Evolutionary conservation across 2,329 filamentous ascomycete species (phyloP).

Genomic region (Sporothrix pseudoabietina): DNA sequence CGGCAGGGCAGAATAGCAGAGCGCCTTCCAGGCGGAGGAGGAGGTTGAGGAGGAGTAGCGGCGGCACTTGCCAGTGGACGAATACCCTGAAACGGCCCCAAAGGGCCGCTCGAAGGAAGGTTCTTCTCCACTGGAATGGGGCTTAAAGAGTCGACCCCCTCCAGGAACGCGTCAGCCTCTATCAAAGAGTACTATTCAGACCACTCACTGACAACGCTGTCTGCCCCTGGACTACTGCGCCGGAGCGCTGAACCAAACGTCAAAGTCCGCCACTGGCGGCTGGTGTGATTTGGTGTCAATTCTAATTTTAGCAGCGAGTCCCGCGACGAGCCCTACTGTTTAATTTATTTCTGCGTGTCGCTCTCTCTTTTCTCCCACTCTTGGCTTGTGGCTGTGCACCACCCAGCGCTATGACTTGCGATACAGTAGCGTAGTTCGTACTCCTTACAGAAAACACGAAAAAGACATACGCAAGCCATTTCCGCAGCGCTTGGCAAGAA

Average conservation of each 20-base stretch:
- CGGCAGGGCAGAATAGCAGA: conserved; percentile 7
- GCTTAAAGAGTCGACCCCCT: background rate
- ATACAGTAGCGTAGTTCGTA: background rate
- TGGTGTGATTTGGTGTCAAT: background rate
- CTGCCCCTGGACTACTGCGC: conserved; percentile 6
- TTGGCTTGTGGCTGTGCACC: conserved; percentile 4
- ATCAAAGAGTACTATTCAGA: no score
- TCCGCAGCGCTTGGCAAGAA: background rate
- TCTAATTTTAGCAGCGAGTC: conserved; percentile 12
- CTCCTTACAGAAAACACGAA: background rate
- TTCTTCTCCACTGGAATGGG: conserved; percentile 13
- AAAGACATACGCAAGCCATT: background rate
- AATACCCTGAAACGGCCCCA: background rate
- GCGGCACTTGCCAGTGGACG: background rate
- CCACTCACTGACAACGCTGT: background rate
- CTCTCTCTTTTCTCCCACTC: background rate
- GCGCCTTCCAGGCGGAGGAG: background rate
- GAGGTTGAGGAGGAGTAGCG: background rate
- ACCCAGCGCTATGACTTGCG: background rate
- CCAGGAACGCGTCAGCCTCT: conserved; percentile 20
- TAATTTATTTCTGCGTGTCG: background rate
- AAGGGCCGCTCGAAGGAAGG: background rate
- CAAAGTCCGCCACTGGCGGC: background rate
- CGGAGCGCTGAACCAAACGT: background rate
- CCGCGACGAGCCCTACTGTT: background rate